phyloP scores from a whole-genome alignment of 1,139 yeast species.

The Yamadazyma taylorii region DNA sequence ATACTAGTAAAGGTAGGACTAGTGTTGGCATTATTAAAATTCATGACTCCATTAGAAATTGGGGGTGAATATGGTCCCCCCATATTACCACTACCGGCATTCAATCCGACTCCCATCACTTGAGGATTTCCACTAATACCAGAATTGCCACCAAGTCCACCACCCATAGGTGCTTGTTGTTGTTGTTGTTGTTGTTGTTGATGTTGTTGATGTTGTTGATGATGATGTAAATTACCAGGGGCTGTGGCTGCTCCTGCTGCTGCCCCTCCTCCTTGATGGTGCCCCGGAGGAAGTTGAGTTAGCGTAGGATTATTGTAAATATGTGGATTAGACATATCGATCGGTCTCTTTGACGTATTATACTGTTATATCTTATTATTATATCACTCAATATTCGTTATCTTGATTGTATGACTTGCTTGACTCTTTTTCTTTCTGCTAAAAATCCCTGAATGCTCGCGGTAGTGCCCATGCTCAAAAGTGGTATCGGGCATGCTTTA shows the following conservation, averaged over 20 bases:
- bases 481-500: too few relatives aligned
- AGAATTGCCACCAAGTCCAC: too few relatives aligned
- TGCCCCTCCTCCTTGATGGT: background rate
- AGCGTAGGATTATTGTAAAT: background rate
- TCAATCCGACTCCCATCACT: background rate
- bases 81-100: background rate
- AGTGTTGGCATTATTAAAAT: conserved; percentile 16
- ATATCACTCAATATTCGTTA: too few relatives aligned
- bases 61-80: conserved; percentile 36
- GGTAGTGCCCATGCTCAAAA: too few relatives aligned
- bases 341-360: background rate
- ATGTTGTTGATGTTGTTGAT: conserved; percentile 8
- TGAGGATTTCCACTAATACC: too few relatives aligned
- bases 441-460: too few relatives aligned
- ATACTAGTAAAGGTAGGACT: conserved; percentile 29
- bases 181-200: conserved; percentile 22
- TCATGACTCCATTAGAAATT: conserved; percentile 14
- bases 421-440: too few relatives aligned
- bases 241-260: background rate
- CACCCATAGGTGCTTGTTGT: too few relatives aligned
- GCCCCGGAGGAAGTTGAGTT: background rate
- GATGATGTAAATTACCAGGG: background rate
- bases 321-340: conserved; percentile 1
- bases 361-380: background rate
- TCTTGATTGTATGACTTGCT: too few relatives aligned